Percentiles rank a stretch among this genome's conserved stretches.
phyloP scores from a whole-genome alignment of 177 flowering plant species.

The Telopea speciosissima region DNA sequence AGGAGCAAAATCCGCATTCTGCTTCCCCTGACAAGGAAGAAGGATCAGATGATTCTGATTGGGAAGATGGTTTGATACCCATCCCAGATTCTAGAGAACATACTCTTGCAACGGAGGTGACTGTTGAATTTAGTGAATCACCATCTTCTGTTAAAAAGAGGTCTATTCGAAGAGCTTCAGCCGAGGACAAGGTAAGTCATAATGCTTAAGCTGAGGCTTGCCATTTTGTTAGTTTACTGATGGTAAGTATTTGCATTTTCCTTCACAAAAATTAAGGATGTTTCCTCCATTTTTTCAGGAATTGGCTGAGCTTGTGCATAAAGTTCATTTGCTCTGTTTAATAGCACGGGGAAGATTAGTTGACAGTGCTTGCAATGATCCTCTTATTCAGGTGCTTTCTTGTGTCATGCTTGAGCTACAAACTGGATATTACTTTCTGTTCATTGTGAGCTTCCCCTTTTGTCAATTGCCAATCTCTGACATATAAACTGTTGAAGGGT shows the following conservation, averaged over 20 bases:
- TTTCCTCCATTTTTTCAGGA: slow-evolving; percentile 38
- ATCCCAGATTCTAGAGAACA: slow-evolving; percentile 8
- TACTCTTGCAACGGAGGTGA: slow-evolving; percentile 27
- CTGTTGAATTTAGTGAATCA: slow-evolving; percentile 49
- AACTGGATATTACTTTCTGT: neutral
- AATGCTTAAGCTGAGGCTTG: neutral
- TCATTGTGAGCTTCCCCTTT: neutral
- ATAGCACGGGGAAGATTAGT: slow-evolving; percentile 83
- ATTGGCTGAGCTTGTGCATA: slow-evolving; percentile 82
- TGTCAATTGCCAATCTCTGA: neutral
- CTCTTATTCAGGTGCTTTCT: slow-evolving; percentile 75
- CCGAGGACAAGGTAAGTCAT: slow-evolving; percentile 64
- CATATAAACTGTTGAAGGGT: neutral
- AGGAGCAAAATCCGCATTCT: slow-evolving; percentile 6
- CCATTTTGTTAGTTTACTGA: neutral
- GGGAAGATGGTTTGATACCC: slow-evolving; percentile 72
- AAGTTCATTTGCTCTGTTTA: slow-evolving; percentile 83
- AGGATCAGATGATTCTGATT: slow-evolving; percentile 51
- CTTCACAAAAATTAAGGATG: neutral
- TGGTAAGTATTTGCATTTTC: neutral
- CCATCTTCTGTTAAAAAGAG: slow-evolving; percentile 42
- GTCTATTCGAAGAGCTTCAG: slow-evolving; percentile 58
- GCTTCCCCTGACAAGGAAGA: slow-evolving; percentile 17
- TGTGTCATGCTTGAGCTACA: neutral
- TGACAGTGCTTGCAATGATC: slow-evolving; percentile 79